Evolutionary conservation across 2,329 filamentous ascomycete genomes (phyloP).

Genomic region (Domatiomyces globalis): DNA sequence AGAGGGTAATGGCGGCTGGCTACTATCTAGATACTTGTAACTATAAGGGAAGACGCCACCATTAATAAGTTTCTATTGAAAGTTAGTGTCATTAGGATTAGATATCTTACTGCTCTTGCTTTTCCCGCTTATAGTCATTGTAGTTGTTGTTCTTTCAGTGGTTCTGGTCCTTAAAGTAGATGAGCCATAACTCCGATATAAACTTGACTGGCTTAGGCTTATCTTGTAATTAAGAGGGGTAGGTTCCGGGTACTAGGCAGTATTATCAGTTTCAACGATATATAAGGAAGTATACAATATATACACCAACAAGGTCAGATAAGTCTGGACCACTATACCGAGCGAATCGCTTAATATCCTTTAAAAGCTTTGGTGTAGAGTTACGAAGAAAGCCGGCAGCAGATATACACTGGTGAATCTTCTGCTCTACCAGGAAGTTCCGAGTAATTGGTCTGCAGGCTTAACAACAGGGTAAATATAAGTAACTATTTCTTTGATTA

Average conservation of each 20-base stretch:
- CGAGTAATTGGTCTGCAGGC: conserved; percentile 2
- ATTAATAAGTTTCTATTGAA: conserved; percentile 27
- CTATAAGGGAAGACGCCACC: conserved; percentile 20
- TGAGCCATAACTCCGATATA: too few relatives aligned
- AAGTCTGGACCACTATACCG: conserved; percentile 25
- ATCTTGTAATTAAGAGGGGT: conserved; percentile 6
- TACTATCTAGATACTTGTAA: too few relatives aligned
- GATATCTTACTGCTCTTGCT: too few relatives aligned
- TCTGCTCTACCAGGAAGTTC: too few relatives aligned
- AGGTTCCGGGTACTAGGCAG: conserved; percentile 18
- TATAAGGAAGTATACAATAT: conserved; percentile 21
- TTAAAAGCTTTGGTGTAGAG: conserved; percentile 1
- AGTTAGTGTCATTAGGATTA: conserved; percentile 20
- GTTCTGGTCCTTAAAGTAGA: too few relatives aligned
- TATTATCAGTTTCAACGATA: conserved; percentile 3
- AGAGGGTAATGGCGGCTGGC: too few relatives aligned
- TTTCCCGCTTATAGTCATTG: too few relatives aligned
- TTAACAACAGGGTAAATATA: not conserved
- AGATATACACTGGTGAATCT: not conserved
- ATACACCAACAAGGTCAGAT: conserved; percentile 22
- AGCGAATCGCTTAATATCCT: conserved; percentile 19
- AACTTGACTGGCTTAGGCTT: conserved; percentile 13
- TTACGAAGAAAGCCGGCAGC: conserved; percentile 2
- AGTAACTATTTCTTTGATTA: conserved; percentile 11
- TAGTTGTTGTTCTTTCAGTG: conserved; percentile 20